Conservation (phyloP, 768 basidiomycete species). For the Chiua virens region DNA sequence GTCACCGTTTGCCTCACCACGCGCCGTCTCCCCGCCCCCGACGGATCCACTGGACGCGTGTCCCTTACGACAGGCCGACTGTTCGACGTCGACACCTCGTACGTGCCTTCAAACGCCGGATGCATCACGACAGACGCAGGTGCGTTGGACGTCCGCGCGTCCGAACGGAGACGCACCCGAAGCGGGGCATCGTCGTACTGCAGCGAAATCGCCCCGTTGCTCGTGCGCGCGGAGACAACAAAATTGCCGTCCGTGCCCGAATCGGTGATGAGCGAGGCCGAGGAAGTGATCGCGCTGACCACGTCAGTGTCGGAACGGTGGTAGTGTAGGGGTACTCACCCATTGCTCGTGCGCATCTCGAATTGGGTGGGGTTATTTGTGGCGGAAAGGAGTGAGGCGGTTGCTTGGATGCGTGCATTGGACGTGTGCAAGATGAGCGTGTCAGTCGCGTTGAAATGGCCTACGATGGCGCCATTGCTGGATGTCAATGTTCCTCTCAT, state of each 20-base stretch:
- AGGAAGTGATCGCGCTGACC: conserved; percentile 18
- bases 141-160: conserved; percentile 35
- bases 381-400: conserved; percentile 23
- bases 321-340: conserved; percentile 9
- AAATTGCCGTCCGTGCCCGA: conserved; percentile 30
- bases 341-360: conserved; percentile 24
- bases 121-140: conserved; percentile 29
- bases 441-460: conserved; percentile 35
- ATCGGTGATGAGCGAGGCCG: conserved; percentile 28
- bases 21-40: conserved; percentile 32
- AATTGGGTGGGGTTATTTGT: neutral
- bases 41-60: conserved; percentile 25
- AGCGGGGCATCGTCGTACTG: conserved; percentile 31
- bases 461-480: conserved; percentile 36
- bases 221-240: conserved; percentile 30
- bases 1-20: conserved; percentile 8
- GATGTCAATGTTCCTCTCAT: conserved; percentile 23
- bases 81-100: conserved; percentile 31
- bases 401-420: conserved; percentile 34
- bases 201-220: conserved; percentile 34
- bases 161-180: conserved; percentile 31
- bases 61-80: conserved; percentile 5
- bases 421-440: conserved; percentile 32
- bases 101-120: conserved; percentile 41
- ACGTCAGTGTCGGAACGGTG: neutral